Conservation (phyloP, 805 yeast genomes). For the Clavispora fructus region DNA sequence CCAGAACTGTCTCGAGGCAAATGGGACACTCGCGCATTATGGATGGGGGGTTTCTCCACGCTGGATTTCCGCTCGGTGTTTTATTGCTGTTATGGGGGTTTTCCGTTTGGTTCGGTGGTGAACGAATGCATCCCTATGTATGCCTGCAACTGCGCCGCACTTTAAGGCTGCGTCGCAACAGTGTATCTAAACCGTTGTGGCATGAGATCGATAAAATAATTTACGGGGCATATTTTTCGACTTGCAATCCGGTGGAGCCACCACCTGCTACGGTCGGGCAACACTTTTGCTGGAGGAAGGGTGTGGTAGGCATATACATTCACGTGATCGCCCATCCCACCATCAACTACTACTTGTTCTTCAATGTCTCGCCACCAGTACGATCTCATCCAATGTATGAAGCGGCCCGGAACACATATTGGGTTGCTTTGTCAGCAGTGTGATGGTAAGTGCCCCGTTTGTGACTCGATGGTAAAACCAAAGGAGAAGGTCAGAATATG, state of each 20-base stretch:
- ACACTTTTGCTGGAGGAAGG: too few relatives aligned
- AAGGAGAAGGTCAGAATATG: slow-evolving; percentile 65
- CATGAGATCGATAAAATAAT: too few relatives aligned
- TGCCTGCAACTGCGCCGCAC: neutral
- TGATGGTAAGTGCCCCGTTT: slow-evolving; percentile 87
- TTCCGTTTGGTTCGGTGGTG: neutral
- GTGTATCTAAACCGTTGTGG: too few relatives aligned
- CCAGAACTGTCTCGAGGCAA: slow-evolving; percentile 40
- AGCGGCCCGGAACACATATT: slow-evolving; percentile 69
- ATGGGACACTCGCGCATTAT: slow-evolving; percentile 46
- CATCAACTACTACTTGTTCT: neutral
- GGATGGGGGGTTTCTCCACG: too few relatives aligned
- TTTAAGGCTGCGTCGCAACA: neutral
- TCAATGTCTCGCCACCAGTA: slow-evolving; percentile 85
- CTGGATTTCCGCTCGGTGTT: neutral
- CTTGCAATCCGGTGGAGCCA: too few relatives aligned
- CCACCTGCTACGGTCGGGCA: too few relatives aligned
- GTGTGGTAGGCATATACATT: neutral
- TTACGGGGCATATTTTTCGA: too few relatives aligned
- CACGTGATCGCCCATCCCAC: neutral
- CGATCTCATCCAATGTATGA: slow-evolving; percentile 78
- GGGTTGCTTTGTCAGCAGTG: slow-evolving; percentile 80
- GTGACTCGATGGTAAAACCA: slow-evolving; percentile 81
- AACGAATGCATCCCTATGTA: neutral
- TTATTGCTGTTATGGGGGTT: neutral